A percentile compares a stretch with the other conserved stretches of the same genome.
Conservation (phyloP, 495 filamentous ascomycete species). For the Aspergillus avenaceus region DNA sequence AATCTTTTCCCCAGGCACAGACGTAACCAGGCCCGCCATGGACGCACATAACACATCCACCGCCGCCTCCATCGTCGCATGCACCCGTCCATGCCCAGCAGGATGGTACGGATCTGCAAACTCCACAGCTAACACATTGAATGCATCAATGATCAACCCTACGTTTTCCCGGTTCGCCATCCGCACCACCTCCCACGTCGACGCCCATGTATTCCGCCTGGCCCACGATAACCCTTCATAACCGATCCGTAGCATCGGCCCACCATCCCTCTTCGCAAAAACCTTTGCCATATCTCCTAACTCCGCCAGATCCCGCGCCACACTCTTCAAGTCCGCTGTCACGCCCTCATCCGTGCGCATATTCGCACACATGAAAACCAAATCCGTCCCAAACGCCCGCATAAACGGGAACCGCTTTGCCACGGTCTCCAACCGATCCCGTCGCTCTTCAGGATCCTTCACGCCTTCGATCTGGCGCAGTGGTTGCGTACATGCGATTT, state of each 20-base stretch:
- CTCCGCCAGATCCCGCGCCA: constrained; percentile 26
- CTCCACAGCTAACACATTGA: constrained; percentile 64
- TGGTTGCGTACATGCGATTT: constrained; percentile 30
- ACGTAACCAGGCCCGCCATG: constrained; percentile 43
- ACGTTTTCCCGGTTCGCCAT: constrained; percentile 55
- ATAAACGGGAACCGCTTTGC: constrained; percentile 34
- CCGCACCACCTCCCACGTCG: constrained; percentile 56
- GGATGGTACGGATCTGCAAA: constrained; percentile 56
- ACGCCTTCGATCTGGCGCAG: constrained; percentile 28
- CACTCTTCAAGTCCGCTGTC: constrained; percentile 26
- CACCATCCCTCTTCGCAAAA: constrained; percentile 25
- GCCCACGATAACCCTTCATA: constrained; percentile 56
- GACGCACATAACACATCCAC: constrained; percentile 19
- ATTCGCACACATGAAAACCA: constrained; percentile 32
- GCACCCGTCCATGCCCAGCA: constrained; percentile 24
- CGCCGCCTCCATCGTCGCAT: constrained; percentile 20
- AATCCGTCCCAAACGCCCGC: constrained; percentile 33
- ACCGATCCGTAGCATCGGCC: constrained; percentile 24
- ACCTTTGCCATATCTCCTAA: constrained; percentile 28
- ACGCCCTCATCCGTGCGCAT: constrained; percentile 27
- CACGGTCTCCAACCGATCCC: constrained; percentile 18
- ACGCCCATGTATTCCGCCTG: constrained; percentile 54
- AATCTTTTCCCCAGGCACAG: constrained; percentile 59
- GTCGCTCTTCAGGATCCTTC: constrained; percentile 21
- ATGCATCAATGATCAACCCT: constrained; percentile 66